phyloP scores from a whole-genome alignment of 202 grass and related monocot species.

The Cymbopogon flexuosus region DNA sequence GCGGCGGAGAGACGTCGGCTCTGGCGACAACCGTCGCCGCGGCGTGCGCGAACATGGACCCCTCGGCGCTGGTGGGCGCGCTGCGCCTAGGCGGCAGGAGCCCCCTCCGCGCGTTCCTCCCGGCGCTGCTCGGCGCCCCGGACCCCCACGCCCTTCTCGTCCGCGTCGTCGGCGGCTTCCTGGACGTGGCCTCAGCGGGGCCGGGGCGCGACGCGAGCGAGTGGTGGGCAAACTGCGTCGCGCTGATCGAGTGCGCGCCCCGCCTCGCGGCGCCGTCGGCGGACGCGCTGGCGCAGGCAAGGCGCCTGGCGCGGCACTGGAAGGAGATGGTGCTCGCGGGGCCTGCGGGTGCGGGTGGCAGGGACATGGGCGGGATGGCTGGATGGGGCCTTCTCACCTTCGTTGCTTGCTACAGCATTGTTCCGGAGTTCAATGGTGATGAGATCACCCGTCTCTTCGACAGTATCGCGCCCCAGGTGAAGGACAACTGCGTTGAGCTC shows the following conservation, averaged over 20 bases:
- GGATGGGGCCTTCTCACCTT: slow-evolving; percentile 34
- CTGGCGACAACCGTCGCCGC: slow-evolving; percentile 3
- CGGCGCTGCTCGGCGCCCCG: slow-evolving; percentile 33
- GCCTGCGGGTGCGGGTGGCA: background rate
- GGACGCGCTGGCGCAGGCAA: slow-evolving; percentile 27
- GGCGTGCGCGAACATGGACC: slow-evolving; percentile 39
- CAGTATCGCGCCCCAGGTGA: background rate
- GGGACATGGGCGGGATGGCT: slow-evolving; percentile 20
- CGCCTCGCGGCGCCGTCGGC: background rate
- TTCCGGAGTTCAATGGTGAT: slow-evolving; percentile 11
- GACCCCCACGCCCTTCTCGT: slow-evolving; percentile 44
- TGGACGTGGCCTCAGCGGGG: background rate
- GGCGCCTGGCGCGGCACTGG: slow-evolving; percentile 26
- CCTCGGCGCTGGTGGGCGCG: slow-evolving; percentile 14
- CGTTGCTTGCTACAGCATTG: slow-evolving; percentile 21
- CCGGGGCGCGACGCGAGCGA: slow-evolving; percentile 7
- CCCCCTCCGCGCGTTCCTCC: slow-evolving; percentile 20
- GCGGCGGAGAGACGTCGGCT: background rate
- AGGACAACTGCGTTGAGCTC: slow-evolving; percentile 1
- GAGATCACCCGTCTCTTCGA: slow-evolving; percentile 33
- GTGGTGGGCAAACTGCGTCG: slow-evolving; percentile 25
- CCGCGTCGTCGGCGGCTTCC: slow-evolving; percentile 32
- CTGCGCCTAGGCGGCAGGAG: slow-evolving; percentile 17
- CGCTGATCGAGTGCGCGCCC: slow-evolving; percentile 14
- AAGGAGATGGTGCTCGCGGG: slow-evolving; percentile 34